phyloP scores from a whole-genome alignment of 2,329 filamentous ascomycete species.

The Ascochyta fabae region DNA sequence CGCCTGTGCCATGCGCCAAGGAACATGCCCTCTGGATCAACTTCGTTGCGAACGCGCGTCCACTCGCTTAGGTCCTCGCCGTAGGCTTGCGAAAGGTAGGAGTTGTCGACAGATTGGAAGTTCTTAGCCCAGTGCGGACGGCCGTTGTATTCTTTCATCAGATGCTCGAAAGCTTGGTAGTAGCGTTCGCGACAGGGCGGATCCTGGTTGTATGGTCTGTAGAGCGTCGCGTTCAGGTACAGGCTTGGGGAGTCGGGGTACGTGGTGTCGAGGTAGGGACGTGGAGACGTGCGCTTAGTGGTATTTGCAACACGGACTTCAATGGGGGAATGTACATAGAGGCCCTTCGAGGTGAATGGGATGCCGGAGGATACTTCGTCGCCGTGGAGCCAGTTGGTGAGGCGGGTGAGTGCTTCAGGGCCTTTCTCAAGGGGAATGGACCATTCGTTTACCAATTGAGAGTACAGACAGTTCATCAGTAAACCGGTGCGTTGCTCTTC shows the following conservation, averaged over 20 bases:
- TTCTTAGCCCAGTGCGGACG: conserved; percentile 95
- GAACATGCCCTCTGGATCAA: conserved; percentile 85
- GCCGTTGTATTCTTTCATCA: conserved; percentile 85
- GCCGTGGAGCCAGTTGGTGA: conserved; percentile 85
- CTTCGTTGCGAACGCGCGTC: conserved; percentile 70
- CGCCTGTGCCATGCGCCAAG: conserved; percentile 87
- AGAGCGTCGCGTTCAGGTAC: conserved; percentile 89
- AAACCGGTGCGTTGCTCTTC: conserved; percentile 81
- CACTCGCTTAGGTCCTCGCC: conserved; percentile 71
- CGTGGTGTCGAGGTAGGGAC: conserved; percentile 77
- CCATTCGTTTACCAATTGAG: conserved; percentile 99
- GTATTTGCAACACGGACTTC: conserved; percentile 89
- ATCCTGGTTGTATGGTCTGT: conserved; percentile 79
- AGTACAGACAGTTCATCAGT: conserved; percentile 96
- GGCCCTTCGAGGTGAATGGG: conserved; percentile 77
- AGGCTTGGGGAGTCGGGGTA: conserved; percentile 72
- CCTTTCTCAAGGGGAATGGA: conserved; percentile 85
- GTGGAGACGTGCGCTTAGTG: conserved; percentile 53
- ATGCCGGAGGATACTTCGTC: conserved; percentile 75
- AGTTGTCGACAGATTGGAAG: conserved; percentile 66
- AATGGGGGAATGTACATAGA: conserved; percentile 88
- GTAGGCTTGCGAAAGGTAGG: conserved; percentile 72
- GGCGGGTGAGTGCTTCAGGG: conserved; percentile 81
- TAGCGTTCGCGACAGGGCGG: conserved; percentile 78
- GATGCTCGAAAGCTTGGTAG: conserved; percentile 88